phyloP scores from a whole-genome alignment of 176 grass and related monocot genomes.

The Zoysia pacifica region DNA sequence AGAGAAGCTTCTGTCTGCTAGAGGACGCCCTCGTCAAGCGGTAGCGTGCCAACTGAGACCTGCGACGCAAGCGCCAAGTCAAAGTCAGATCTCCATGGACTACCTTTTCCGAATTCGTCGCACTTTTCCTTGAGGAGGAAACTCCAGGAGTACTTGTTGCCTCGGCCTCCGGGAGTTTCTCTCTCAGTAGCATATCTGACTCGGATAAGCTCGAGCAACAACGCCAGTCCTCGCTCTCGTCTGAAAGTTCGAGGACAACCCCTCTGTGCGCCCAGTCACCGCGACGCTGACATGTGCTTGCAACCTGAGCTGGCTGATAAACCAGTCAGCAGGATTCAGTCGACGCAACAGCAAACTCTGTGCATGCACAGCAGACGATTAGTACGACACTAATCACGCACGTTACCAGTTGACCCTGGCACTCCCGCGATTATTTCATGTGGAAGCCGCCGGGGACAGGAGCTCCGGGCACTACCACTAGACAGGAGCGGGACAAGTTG shows the following conservation, averaged over 20 bases:
- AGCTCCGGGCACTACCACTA: background rate
- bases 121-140: background rate
- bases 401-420: conserved; percentile 22
- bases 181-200: background rate
- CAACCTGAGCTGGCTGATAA: conserved; percentile 1
- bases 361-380: background rate
- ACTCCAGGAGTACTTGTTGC: background rate
- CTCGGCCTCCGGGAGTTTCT: background rate
- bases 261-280: conserved; percentile 9
- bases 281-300: conserved; percentile 23
- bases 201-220: background rate
- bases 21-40: background rate
- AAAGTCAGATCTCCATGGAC: conserved; percentile 27
- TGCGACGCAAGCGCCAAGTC: background rate
- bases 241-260: background rate
- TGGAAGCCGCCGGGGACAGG: background rate
- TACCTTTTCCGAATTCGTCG: background rate
- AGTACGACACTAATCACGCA: background rate
- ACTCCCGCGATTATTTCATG: background rate
- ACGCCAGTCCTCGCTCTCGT: background rate
- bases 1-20: background rate
- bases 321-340: background rate
- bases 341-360: background rate
- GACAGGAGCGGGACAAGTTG: background rate
- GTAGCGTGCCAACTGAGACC: background rate